Evolutionary conservation across 371 early-diverging fungal genomes (phyloP), one percentile per base, ranked within the genome.

Genomic region (Rhizopus arrhizus): DNA sequence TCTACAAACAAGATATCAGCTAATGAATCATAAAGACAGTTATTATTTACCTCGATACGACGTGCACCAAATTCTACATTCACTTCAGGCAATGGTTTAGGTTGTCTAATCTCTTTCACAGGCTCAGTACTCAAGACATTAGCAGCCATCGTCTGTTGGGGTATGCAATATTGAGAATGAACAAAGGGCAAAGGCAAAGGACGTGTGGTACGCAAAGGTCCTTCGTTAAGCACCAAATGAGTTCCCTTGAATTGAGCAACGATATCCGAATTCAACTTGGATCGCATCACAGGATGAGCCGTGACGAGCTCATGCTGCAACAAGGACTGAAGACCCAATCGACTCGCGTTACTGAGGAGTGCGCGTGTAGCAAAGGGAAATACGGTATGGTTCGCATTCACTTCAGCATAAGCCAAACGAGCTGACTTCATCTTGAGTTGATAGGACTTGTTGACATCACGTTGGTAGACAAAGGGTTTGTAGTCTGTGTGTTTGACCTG

Each of bases 231-330:
- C 36, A 95, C 76, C 57, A 96, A 76, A 33, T 89, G 91, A 2
- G 97, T 95, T 64, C 91, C 83, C 78, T 92, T 89, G 74, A 92
- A 89, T 73, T 95, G 95, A 32, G 94, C 95, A 34, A 92, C 89
- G 33, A 81, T 60, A 62, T 86, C 93, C 29, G 77, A 68, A 2
- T 62, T 42, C n/a, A 59, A 66, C 75, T 52, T 82, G 63, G 79
- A 88, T 82, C 73, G 91, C 90, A 81, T 88, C 66, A 72, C 87
- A 74, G 85, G 82, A 66, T 89, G 90, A 13, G 95, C 86, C 41
- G 81, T 85, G 53, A 94, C 78, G 12, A 96, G 82, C 22, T 83
- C 78, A 68, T 90, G 89, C 56, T 82, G 81, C 35, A 84, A 74
- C 60, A 93, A 86, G 69, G 96, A 96, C 52, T 88, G 74, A 33